These are phyloP conservation scores for Apophysomyces ossiformis DNA, from an alignment of 371 early-diverging fungal species.

Conservation along the genomic window DNA sequence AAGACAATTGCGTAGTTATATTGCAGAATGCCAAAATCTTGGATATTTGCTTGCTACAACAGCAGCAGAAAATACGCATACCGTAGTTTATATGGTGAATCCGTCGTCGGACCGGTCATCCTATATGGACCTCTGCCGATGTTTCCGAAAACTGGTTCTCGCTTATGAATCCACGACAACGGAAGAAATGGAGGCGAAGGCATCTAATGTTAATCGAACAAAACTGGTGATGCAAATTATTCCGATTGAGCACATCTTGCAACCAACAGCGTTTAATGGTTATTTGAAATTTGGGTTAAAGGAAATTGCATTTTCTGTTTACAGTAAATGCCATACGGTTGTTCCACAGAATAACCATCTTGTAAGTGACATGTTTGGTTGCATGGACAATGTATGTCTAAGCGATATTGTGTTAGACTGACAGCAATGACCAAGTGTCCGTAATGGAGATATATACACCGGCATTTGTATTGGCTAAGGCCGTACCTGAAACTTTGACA, in stretches of 20 bases:
- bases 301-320: conserved; percentile 69
- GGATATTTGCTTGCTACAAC: conserved; percentile 47
- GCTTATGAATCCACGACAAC: conserved; percentile 13
- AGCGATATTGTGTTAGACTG: neutral
- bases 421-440: conserved; percentile 21
- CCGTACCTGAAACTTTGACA: conserved; percentile 40
- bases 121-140: conserved; percentile 55
- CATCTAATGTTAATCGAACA: conserved; percentile 6
- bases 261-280: conserved; percentile 56
- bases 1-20: conserved; percentile 55
- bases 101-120: conserved; percentile 55
- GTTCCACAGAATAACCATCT: conserved; percentile 34
- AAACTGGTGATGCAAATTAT: conserved; percentile 58
- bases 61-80: conserved; percentile 39
- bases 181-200: neutral
- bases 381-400: too few relatives aligned
- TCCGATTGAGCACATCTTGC: conserved; percentile 64
- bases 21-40: conserved; percentile 53
- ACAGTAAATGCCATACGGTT: conserved; percentile 56
- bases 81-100: conserved; percentile 65
- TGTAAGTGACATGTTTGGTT: conserved; percentile 6
- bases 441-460: conserved; percentile 53
- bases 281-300: conserved; percentile 59
- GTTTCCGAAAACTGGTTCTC: conserved; percentile 54
- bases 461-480: conserved; percentile 55